phyloP scores from a whole-genome alignment of 352 stramenopile genomes.

The Phytophthora pseudosyringae region DNA sequence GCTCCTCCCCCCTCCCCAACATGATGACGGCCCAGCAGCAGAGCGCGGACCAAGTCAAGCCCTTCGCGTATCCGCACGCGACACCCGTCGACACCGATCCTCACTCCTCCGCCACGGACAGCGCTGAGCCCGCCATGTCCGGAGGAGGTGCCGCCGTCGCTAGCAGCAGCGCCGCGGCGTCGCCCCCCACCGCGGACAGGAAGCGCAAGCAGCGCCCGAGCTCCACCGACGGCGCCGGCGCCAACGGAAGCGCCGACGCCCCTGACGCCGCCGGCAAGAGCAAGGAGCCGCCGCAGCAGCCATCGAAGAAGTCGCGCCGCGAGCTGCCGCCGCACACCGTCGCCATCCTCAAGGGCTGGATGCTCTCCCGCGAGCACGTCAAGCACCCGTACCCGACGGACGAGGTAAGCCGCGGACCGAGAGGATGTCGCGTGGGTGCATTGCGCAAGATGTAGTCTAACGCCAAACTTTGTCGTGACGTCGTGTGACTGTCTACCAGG shows the following conservation, averaged over 20 bases:
- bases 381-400: slow-evolving; percentile 92
- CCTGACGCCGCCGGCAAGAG: slow-evolving; percentile 41
- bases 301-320: slow-evolving; percentile 78
- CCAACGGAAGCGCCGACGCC: slow-evolving; percentile 31
- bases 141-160: slow-evolving; percentile 18
- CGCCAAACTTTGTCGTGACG: slow-evolving; percentile 7
- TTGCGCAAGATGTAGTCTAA: slow-evolving; percentile 17
- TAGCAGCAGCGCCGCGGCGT: slow-evolving; percentile 13
- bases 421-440: slow-evolving; percentile 13
- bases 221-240: slow-evolving; percentile 31
- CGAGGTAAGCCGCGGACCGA: slow-evolving; percentile 48
- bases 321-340: slow-evolving; percentile 87
- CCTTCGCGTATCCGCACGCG: slow-evolving; percentile 42
- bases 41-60: slow-evolving; percentile 53
- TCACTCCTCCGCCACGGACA: background rate
- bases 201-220: slow-evolving; percentile 42
- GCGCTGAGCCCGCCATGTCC: slow-evolving; percentile 22
- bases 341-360: slow-evolving; percentile 89
- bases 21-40: slow-evolving; percentile 73
- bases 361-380: slow-evolving; percentile 89
- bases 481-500: slow-evolving; percentile 36
- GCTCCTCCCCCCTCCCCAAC: slow-evolving; percentile 21
- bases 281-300: slow-evolving; percentile 41
- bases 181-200: slow-evolving; percentile 24
- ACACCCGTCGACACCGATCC: slow-evolving; percentile 12